Evolutionary conservation across 179 eudicot genomes (phyloP).

Genomic region (Silene noctiflora): DNA sequence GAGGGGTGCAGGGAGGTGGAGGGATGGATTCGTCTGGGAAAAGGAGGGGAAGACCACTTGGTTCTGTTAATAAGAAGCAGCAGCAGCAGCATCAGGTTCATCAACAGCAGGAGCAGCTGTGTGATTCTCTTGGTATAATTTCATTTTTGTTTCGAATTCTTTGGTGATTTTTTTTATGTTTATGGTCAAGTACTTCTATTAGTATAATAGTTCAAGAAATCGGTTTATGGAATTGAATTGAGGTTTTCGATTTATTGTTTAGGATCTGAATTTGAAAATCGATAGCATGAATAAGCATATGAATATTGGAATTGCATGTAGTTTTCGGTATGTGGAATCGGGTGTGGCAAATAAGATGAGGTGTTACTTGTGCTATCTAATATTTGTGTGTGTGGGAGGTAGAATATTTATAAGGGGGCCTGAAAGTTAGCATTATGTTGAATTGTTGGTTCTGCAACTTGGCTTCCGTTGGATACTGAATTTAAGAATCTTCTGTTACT

Average conservation of each 20-base stretch:
- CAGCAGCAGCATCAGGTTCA: not conserved
- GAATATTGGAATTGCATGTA: conserved; percentile 4
- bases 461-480: conserved; percentile 29
- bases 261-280: conserved; percentile 10
- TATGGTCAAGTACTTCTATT: not conserved
- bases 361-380: conserved; percentile 2
- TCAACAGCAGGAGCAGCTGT: not conserved
- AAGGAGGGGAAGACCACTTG: conserved; percentile 67
- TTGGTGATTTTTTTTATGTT: not conserved
- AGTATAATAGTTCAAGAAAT: not conserved
- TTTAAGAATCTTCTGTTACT: conserved; percentile 30
- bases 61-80: conserved; percentile 44
- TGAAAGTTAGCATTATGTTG: conserved; percentile 22
- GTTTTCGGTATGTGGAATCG: conserved; percentile 3
- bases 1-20: conserved; percentile 12
- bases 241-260: conserved; percentile 10
- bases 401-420: conserved; percentile 22
- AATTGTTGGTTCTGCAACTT: conserved; percentile 25
- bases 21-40: conserved; percentile 40
- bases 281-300: not conserved
- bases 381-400: conserved; percentile 5
- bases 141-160: not conserved
- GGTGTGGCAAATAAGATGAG: conserved; percentile 10
- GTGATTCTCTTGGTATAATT: conserved; percentile 51
- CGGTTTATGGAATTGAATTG: not conserved